These are phyloP conservation scores for Sordariomycetes sp. DNA, from an alignment of 2,329 filamentous ascomycete genomes.

Conservation along the genomic window DNA sequence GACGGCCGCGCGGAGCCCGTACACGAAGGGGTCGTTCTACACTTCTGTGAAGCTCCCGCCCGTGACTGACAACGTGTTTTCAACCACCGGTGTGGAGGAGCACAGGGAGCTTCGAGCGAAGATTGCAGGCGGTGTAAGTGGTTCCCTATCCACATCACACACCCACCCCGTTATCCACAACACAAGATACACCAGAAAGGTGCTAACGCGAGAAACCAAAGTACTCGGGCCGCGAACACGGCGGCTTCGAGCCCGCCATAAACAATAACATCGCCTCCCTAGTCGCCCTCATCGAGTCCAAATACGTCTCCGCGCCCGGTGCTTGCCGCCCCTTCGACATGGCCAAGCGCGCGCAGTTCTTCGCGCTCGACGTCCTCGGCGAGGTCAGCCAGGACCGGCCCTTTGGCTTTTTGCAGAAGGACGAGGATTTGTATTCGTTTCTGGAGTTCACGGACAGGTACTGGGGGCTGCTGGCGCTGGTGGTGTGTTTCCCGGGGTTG, in stretches of 20 bases:
- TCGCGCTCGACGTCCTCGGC: constrained; percentile 43
- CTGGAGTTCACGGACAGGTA: constrained; percentile 9
- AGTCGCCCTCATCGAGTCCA: constrained; percentile 28
- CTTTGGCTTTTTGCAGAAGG: constrained; percentile 34
- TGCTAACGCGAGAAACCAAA: background rate
- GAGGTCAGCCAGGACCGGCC: constrained; percentile 35
- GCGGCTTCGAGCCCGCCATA: constrained; percentile 34
- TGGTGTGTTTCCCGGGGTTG: background rate
- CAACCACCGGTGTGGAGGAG: constrained; percentile 32
- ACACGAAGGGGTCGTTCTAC: constrained; percentile 32
- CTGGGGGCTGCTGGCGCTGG: background rate
- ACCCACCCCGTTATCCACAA: background rate
- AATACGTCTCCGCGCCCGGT: constrained; percentile 26
- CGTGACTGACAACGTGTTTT: constrained; percentile 40
- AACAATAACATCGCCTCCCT: constrained; percentile 34
- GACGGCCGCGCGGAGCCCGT: constrained; percentile 25
- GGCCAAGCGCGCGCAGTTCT: constrained; percentile 33
- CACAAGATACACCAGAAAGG: background rate
- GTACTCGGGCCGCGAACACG: constrained; percentile 33
- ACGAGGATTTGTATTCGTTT: constrained; percentile 31
- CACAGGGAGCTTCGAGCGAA: constrained; percentile 35
- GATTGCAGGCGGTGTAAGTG: constrained; percentile 34
- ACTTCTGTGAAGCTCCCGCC: constrained; percentile 35
- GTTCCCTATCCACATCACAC: background rate
- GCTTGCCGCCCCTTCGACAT: constrained; percentile 28